A percentile compares a stretch with the other conserved stretches of the same genome.
These are phyloP conservation scores for Aphanomyces stellatus DNA, from an alignment of 352 stramenopile species.

Conservation along the genomic window DNA sequence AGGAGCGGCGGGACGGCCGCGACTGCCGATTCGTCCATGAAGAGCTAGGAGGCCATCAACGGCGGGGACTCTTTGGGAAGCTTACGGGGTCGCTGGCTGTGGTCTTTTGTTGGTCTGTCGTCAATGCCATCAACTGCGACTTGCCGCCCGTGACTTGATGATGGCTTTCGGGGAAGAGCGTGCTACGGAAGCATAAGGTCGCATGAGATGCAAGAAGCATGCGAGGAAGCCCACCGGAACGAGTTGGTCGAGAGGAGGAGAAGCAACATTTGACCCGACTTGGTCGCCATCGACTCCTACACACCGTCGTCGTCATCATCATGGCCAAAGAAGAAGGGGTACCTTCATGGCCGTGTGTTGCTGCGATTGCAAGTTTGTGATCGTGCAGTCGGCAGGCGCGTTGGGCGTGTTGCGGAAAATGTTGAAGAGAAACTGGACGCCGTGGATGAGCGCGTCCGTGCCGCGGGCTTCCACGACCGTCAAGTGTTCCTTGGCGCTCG, in stretches of 20 bases:
- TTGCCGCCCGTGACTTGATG: constrained; percentile 5
- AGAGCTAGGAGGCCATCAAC: constrained; percentile 23
- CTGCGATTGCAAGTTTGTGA: constrained; percentile 71
- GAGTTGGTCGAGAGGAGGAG: constrained; percentile 67
- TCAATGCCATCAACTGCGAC: not conserved
- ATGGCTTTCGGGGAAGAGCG: constrained; percentile 38
- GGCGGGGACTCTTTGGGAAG: too few relatives aligned
- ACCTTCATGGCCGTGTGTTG: constrained; percentile 75
- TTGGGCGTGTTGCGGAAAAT: constrained; percentile 76
- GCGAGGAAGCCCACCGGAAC: constrained; percentile 46
- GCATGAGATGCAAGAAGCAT: not conserved
- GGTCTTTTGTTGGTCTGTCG: not conserved
- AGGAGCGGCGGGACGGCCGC: not conserved
- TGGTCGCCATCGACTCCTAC: constrained; percentile 69
- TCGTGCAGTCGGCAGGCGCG: constrained; percentile 70
- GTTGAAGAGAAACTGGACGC: constrained; percentile 82
- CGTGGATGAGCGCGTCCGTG: constrained; percentile 77
- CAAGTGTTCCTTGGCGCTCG: constrained; percentile 68
- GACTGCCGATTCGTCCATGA: not conserved
- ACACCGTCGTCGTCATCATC: too few relatives aligned
- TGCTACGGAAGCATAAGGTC: not conserved
- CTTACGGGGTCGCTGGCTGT: not conserved
- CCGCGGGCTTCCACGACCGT: constrained; percentile 65
- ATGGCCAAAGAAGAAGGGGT: not conserved
- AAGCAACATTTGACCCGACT: constrained; percentile 78